Evolutionary conservation across 2,329 filamentous ascomycete genomes (phyloP).

Genomic region (Fragosphaeria purpurea): DNA sequence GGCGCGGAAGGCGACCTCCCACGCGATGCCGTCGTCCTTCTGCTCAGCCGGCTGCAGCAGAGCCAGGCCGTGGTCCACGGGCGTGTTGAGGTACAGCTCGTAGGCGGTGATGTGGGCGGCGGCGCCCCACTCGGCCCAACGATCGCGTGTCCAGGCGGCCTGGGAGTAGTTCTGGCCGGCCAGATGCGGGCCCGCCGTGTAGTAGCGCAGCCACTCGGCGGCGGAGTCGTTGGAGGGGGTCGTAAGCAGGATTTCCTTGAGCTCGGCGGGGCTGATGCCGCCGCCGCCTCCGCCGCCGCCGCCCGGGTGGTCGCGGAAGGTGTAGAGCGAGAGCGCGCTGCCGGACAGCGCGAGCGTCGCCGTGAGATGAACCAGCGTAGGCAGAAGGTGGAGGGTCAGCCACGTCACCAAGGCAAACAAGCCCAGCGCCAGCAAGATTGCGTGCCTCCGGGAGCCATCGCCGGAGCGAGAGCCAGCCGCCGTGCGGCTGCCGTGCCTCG

Average conservation of each 20-base stretch:
- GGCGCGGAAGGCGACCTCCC: slow-evolving; percentile 66
- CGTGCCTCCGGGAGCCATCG: too few relatives aligned
- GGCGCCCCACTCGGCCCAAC: slow-evolving; percentile 63
- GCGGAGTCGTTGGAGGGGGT: slow-evolving; percentile 48
- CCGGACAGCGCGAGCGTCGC: background rate
- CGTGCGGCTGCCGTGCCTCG: too few relatives aligned
- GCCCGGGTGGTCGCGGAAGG: background rate
- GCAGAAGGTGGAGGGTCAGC: slow-evolving; percentile 1
- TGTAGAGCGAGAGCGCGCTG: slow-evolving; percentile 4
- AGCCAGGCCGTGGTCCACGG: slow-evolving; percentile 58
- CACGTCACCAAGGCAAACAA: too few relatives aligned
- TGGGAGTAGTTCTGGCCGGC: slow-evolving; percentile 66
- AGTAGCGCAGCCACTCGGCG: slow-evolving; percentile 67
- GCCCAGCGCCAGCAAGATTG: too few relatives aligned
- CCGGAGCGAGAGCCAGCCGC: too few relatives aligned
- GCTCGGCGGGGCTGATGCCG: slow-evolving; percentile 35
- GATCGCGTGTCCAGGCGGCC: slow-evolving; percentile 65
- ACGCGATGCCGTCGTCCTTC: slow-evolving; percentile 21
- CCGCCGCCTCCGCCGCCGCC: background rate
- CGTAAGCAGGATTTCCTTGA: slow-evolving; percentile 46
- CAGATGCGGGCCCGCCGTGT: slow-evolving; percentile 65
- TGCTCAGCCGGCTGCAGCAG: slow-evolving; percentile 43
- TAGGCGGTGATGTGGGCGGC: slow-evolving; percentile 56
- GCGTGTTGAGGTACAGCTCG: slow-evolving; percentile 71
- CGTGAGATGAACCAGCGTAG: background rate